These are phyloP conservation scores for Coffea canephora DNA, from an alignment of 257 asterid species.

Conservation along the genomic window DNA sequence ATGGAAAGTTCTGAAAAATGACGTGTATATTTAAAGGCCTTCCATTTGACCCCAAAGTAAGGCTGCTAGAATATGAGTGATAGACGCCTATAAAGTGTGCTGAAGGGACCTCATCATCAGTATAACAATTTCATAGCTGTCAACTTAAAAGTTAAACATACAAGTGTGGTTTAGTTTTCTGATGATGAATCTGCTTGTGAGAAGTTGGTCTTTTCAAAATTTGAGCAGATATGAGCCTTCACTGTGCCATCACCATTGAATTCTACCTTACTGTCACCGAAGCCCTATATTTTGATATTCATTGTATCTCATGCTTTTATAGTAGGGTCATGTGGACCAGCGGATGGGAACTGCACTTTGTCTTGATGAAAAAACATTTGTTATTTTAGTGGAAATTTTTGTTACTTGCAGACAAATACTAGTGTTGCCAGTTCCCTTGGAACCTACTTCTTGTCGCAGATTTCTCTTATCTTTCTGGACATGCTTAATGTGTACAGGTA, in stretches of 20 bases:
- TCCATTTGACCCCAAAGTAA: not conserved
- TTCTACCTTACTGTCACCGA: too few species aligned
- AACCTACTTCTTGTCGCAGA: constrained; percentile 83
- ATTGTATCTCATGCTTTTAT: not conserved
- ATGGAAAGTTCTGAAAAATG: not conserved
- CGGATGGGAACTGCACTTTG: not conserved
- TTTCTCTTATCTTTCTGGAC: constrained; percentile 75
- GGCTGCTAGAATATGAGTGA: not conserved
- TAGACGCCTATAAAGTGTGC: not conserved
- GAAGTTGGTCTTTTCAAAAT: not conserved
- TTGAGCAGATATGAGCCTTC: not conserved
- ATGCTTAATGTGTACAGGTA: constrained; percentile 99
- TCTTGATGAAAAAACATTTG: not conserved
- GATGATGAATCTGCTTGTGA: not conserved
- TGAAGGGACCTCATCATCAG: not conserved
- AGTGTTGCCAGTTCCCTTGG: constrained; percentile 92
- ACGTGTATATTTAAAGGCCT: not conserved
- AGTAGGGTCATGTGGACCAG: not conserved
- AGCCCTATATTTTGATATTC: too few species aligned
- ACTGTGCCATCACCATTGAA: not conserved
- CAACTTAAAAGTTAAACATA: not conserved
- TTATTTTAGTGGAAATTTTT: not conserved
- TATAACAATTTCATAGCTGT: not conserved
- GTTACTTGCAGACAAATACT: constrained; percentile 77
- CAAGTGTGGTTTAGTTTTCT: not conserved